Conservation (phyloP, 1,139 yeast species). For the Yamadazyma epiphylla region DNA sequence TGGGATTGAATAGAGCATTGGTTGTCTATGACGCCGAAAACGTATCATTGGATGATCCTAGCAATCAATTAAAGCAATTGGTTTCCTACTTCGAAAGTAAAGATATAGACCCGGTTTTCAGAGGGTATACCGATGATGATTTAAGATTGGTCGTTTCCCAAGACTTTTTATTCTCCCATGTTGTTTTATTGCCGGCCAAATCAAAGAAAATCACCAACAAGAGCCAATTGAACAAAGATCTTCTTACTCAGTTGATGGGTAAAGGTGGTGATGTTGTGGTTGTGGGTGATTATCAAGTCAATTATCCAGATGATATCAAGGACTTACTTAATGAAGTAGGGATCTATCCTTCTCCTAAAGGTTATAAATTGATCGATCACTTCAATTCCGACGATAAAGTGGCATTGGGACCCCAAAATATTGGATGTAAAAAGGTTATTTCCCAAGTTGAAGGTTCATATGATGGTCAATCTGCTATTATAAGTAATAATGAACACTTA, state of each 20-base stretch:
- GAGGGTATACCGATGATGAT: conserved; percentile 24
- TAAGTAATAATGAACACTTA: conserved; percentile 52
- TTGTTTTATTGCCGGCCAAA: conserved; percentile 37
- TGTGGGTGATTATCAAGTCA: conserved; percentile 39
- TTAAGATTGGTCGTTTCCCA: conserved; percentile 23
- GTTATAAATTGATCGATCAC: conserved; percentile 63
- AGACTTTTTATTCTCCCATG: conserved; percentile 25
- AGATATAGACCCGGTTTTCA: conserved; percentile 9
- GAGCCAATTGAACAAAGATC: conserved; percentile 26
- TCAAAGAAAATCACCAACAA: conserved; percentile 33
- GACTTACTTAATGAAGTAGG: conserved; percentile 77
- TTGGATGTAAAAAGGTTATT: conserved; percentile 20
- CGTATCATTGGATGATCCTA: conserved; percentile 18
- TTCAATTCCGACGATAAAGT: conserved; percentile 39
- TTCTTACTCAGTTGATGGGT: conserved; percentile 40
- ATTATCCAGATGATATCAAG: conserved; percentile 66
- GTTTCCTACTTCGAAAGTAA: conserved; percentile 19
- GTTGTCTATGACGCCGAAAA: conserved; percentile 29
- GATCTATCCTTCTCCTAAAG: conserved; percentile 78
- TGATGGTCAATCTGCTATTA: conserved; percentile 39
- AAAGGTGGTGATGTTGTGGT: conserved; percentile 84
- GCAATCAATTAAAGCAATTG: conserved; percentile 16
- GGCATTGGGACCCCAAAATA: conserved; percentile 18
- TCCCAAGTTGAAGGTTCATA: conserved; percentile 19
- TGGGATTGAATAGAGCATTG: conserved; percentile 19